Evolutionary conservation across 305 asterid species (phyloP), one percentile per base, ranked within the genome.

Genomic region (Fraxinus latifolia): DNA sequence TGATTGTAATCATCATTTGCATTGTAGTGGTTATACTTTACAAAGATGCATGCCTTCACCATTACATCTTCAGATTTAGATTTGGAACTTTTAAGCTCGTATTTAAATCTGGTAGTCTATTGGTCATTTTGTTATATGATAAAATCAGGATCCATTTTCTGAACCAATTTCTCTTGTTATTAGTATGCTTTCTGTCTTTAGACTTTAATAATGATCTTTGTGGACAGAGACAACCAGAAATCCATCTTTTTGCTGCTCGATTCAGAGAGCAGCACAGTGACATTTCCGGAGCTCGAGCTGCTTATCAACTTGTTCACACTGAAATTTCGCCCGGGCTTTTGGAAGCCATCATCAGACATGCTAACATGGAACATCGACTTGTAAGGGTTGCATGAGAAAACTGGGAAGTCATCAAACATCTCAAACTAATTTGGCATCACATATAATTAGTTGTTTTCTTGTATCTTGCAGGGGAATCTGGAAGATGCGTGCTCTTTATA

Each of bases 161-260:
- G 74, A 27, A 67, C 74, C 33, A 25, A 12, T 27, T 1, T 67
- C 74, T 27, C 74, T 23, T 53, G 70, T 17, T 21, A 15, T 80
- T 25, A 74, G 37, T 7, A 70, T 31, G 76, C 77, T 83, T 68
- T 72, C n/a, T 55, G 68, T 79, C 84, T 81, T 80, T 82, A 82
- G 80, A 44, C 17, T 44, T 25, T 32, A 15, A 15, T 50, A 15
- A 27, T 89, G 77, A 76, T 65, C 37, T 50, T 14, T 84, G 60
- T 85, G 83, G 83, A 85, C 97, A 94, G 99, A 93, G 98, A 89
- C 97, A 91, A 83, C 99, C 98, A 32, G 98, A 94, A 91, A 96
- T 96, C 85, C 98, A 96, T 87, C 91, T 94, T 19, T 96, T 94
- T 86, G 91, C 97, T 87, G 98, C 98, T 77, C 89, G 95, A 78